Percentiles rank a stretch among this genome's conserved stretches.
Conservation (phyloP, 148 eudicot species). For the Diospyros kaki region DNA sequence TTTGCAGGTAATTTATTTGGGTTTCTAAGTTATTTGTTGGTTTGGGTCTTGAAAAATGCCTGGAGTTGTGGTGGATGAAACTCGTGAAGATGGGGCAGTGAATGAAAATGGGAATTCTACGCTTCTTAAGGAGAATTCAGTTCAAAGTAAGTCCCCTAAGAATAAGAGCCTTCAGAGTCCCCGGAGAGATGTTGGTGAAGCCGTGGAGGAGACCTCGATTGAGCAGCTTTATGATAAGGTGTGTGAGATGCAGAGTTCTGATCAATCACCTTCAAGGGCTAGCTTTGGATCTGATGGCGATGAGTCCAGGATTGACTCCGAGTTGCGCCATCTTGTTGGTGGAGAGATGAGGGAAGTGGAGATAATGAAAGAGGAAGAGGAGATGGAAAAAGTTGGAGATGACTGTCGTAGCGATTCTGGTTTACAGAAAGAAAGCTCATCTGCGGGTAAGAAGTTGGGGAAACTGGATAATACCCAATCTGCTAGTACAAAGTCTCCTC, state of each 20-base stretch:
- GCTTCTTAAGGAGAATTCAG: conserved; percentile 47
- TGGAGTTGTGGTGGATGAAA: conserved; percentile 63
- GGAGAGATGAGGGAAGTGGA: conserved; percentile 93
- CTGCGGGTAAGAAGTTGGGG: conserved; percentile 7
- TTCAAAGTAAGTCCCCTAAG: conserved; percentile 40
- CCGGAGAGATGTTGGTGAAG: conserved; percentile 28
- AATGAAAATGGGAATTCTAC: conserved; percentile 48
- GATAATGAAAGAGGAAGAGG: conserved; percentile 82
- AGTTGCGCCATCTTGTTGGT: conserved; percentile 88
- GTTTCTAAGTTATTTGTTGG: conserved; percentile 3
- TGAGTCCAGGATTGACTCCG: conserved; percentile 92
- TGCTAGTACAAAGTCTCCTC: conserved; percentile 7
- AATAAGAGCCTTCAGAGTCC: conserved; percentile 53
- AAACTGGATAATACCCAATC: conserved; percentile 31
- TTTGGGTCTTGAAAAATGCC: conserved; percentile 47
- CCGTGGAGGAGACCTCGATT: conserved; percentile 70
- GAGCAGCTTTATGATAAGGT: conserved; percentile 94
- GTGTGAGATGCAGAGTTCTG: conserved; percentile 98
- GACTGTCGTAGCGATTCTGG: conserved; percentile 37
- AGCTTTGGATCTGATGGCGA: conserved; percentile 88
- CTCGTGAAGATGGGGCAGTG: conserved; percentile 28
- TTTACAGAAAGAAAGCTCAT: conserved; percentile 21
- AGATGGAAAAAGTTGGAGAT: conserved; percentile 36
- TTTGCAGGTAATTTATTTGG: conserved; percentile 18
- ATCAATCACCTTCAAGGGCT: conserved; percentile 89